Base-by-base conservation (phyloP, 2,329 filamentous ascomycete species). In the Sporothrix luriei region DNA sequence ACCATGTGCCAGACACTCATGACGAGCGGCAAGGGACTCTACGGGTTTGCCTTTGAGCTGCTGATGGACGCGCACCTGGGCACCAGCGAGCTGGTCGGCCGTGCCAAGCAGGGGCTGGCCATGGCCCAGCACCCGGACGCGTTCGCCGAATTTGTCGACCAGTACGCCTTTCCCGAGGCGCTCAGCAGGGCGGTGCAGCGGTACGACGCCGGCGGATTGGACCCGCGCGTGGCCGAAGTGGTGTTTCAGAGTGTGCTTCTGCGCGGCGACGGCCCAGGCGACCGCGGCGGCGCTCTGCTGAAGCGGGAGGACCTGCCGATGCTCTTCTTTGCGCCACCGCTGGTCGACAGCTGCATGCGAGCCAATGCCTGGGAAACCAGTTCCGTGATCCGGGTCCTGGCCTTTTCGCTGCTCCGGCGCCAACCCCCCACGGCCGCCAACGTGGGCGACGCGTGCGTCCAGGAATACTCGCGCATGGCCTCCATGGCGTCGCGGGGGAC, bases 321-420 rank as follows among this genome's bases (percentile, higher is more conserved):
- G 70, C 80, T 79, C 1, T 78, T 82, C 70, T 83, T 81, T 67
- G 72, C 81, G 2, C 82, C 81, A 1, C 74, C 79, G 19, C 75
- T 83, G 21, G 74, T 82, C 11, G 81, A 83, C 70, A 78, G 77
- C 49, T 78, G 78, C 48, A 71, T 75, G 0, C 76, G 74, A 13
- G 77, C 76, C 61, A 82, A 78, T 68, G 77, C 79, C 0, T 83
- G 82, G 82, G 76, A 78, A 24, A 71, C 74, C 38, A 82, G 80
- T 70, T 77, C 75, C 4, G 62, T 72, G 0, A 70, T 80, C 26
- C 78, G 82, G 14, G 73, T 78, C 26, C 72, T 80, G 16, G 80
- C 79, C 6, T 83, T 82, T 66, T 75, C 77, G 10, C 67, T 80
- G 13, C 68, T 80, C 40, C 4, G 11, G 21, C 77, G 77, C 68